These are phyloP conservation scores for Globisporangium emineosum DNA, from an alignment of 352 stramenopile species.

Conservation along the genomic window DNA sequence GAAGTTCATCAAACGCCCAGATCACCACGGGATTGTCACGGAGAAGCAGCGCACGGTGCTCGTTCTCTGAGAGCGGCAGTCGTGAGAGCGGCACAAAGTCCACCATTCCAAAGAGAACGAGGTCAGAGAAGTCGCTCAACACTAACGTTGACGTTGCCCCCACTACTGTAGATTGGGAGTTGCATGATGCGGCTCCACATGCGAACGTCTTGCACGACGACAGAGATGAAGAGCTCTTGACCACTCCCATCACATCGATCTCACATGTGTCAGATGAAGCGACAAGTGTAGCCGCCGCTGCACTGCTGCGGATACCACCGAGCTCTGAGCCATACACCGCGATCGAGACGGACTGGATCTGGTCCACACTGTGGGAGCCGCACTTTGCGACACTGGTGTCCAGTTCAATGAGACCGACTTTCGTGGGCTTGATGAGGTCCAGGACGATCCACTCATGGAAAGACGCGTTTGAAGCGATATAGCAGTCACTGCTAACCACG, in stretches of 20 bases:
- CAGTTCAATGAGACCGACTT: conserved; percentile 55
- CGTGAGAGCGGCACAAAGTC: conserved; percentile 34
- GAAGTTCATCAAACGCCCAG: conserved; percentile 51
- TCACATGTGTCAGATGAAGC: conserved; percentile 17
- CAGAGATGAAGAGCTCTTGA: neutral
- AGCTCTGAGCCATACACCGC: conserved; percentile 36
- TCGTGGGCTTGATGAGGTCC: conserved; percentile 35
- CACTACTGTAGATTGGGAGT: conserved; percentile 14
- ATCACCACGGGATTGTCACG: conserved; percentile 60
- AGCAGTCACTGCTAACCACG: conserved; percentile 31
- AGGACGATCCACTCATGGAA: conserved; percentile 73
- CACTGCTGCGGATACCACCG: conserved; percentile 25
- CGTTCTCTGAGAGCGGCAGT: conserved; percentile 46
- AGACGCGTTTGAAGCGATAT: conserved; percentile 32
- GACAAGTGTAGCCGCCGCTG: conserved; percentile 15
- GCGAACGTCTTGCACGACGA: conserved; percentile 24
- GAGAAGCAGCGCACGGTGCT: conserved; percentile 48
- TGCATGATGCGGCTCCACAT: conserved; percentile 34
- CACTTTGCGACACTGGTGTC: conserved; percentile 39
- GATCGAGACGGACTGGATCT: conserved; percentile 40
- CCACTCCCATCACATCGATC: conserved; percentile 22
- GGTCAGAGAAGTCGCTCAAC: conserved; percentile 53
- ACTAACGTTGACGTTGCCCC: conserved; percentile 22
- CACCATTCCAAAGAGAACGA: conserved; percentile 40
- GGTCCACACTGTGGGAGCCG: conserved; percentile 22